Evolutionary conservation across 2,329 filamentous ascomycete genomes (phyloP), one percentile per base, ranked within the genome.

Genomic region (Fusarium protoensiforme): DNA sequence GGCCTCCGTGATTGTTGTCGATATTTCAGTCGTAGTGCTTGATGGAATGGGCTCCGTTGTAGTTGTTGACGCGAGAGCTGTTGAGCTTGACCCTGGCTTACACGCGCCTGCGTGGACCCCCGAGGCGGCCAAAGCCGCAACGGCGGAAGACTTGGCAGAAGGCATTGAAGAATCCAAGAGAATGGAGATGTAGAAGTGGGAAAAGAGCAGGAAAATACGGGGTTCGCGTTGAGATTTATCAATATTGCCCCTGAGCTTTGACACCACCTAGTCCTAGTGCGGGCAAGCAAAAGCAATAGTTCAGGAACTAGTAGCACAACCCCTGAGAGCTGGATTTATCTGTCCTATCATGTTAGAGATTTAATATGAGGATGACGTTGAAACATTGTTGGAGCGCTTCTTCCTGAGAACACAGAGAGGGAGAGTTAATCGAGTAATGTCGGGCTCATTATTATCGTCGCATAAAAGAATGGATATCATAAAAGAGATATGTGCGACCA

Each of bases 121-220:
- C 14, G 68, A 66, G 8, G 46, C 69, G 18, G 65, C 69, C 39
- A 72, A 31, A 1, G 70, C 62, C 31, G 38, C 59, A 6, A 72
- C 61, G n/a, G 68, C 53, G 20, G 72, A 24, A 6, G 65, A 38
- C 3, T 66, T 72, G 10, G 70, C 38, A 8, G 65, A 72, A 22
- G 70, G 69, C 69, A 72, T 72, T 1, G 33, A 29, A 43, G 4
- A 2, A 7, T 6, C 9, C 27, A n/a, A 20, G 31, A 14, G 6
- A 31, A 20, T 27, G 29, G 2, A 48, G 27, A 48, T 35, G 41
- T 11, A 51, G 22, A 61, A 36, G 9, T n/a, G 9, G 9, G n/a
- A 57, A 4, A n/a, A n/a, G 22, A 36, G 3, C 1, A 14, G 3
- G 10, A 22, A 29, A 33, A 39, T 4, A 48, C 24, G n/a, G 18